Conservation (phyloP, 2,329 filamentous ascomycete genomes). For the Penicillium sp. region DNA sequence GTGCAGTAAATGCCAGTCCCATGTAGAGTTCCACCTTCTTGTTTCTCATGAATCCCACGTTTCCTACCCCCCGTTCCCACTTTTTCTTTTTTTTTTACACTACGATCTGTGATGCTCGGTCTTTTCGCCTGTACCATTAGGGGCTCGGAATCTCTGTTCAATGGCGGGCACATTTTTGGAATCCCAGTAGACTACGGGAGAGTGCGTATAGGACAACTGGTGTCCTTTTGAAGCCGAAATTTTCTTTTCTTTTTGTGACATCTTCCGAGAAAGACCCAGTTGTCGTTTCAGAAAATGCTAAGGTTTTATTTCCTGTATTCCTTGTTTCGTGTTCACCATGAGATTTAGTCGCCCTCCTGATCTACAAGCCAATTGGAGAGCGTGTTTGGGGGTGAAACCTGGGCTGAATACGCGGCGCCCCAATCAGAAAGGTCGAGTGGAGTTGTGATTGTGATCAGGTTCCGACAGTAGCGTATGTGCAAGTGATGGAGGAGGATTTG, state of each 20-base stretch:
- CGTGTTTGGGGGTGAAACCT: slow-evolving; percentile 16
- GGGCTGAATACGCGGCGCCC: not conserved
- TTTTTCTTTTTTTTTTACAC: not conserved
- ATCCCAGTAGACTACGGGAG: slow-evolving; percentile 16
- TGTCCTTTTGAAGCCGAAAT: not conserved
- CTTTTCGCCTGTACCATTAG: slow-evolving; percentile 19
- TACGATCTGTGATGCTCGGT: not conserved
- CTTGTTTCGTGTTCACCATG: not conserved
- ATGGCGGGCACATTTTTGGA: slow-evolving; percentile 9
- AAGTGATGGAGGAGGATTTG: slow-evolving; percentile 14
- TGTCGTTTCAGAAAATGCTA: not conserved
- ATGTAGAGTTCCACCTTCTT: not conserved
- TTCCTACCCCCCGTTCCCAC: not conserved
- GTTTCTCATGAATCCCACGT: slow-evolving; percentile 5
- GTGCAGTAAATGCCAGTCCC: slow-evolving; percentile 11
- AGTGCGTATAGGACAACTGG: not conserved
- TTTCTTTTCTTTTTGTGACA: not conserved
- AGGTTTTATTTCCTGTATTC: not conserved
- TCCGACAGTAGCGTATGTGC: slow-evolving; percentile 22
- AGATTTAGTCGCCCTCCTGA: not conserved
- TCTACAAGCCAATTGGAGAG: not conserved
- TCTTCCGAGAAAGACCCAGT: not conserved
- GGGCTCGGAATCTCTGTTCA: slow-evolving; percentile 5
- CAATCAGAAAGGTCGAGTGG: slow-evolving; percentile 13
- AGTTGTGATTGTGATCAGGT: slow-evolving; percentile 27